A percentile compares a stretch with the other conserved stretches of the same genome.
phyloP scores from a whole-genome alignment of 768 basidiomycete genomes.

The Boletus sp. region DNA sequence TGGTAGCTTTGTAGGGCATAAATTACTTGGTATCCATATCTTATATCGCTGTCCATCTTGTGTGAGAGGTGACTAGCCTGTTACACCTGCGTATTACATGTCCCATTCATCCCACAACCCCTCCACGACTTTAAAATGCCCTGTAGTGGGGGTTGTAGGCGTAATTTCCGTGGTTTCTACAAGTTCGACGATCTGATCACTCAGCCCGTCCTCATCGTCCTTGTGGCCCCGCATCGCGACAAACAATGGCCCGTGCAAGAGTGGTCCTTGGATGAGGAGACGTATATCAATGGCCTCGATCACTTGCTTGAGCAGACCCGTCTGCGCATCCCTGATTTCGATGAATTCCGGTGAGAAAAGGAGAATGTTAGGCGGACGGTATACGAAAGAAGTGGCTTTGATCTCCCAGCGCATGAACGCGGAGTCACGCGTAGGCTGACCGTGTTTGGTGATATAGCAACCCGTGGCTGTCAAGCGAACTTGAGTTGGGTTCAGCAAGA shows the following conservation, averaged over 20 bases:
- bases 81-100: constrained; percentile 39
- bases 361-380: constrained; percentile 62
- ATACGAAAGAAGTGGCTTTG: constrained; percentile 58
- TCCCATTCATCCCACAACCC: constrained; percentile 75
- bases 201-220: constrained; percentile 54
- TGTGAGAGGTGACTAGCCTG: neutral
- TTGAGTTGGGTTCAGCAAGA: neutral
- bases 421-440: constrained; percentile 57
- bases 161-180: constrained; percentile 64
- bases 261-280: constrained; percentile 47
- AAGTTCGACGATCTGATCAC: constrained; percentile 67
- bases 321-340: constrained; percentile 65
- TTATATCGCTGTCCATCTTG: neutral
- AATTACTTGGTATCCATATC: constrained; percentile 13
- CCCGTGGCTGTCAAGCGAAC: constrained; percentile 55
- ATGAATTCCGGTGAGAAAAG: constrained; percentile 75
- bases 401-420: constrained; percentile 80
- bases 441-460: constrained; percentile 72
- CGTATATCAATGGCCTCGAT: constrained; percentile 72
- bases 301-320: constrained; percentile 77
- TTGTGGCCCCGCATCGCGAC: constrained; percentile 62
- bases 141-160: constrained; percentile 31
- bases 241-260: constrained; percentile 46
- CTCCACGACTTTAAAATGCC: constrained; percentile 14
- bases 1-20: constrained; percentile 9